Percentiles rank a stretch among this genome's conserved stretches.
These are phyloP conservation scores for Fusarium sp. DNA, from an alignment of 2,329 filamentous ascomycete genomes.

Conservation along the genomic window DNA sequence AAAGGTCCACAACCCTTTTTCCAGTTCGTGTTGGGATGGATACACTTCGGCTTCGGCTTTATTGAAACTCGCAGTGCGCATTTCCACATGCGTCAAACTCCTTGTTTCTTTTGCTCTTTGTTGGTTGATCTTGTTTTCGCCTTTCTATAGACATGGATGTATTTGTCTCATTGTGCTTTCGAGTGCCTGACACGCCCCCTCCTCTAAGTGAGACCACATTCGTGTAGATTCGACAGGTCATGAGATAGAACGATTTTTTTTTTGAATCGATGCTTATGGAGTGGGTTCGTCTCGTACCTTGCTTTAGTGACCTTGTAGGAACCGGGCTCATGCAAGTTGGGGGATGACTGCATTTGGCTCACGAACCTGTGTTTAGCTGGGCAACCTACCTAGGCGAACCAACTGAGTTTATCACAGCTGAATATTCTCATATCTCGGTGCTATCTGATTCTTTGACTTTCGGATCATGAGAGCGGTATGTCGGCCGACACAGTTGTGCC, in stretches of 20 bases:
- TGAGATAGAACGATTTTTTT: conserved; percentile 22
- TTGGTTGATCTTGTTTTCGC: background rate
- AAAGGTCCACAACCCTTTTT: conserved; percentile 25
- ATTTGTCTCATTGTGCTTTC: background rate
- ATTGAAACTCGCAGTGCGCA: background rate
- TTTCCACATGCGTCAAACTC: background rate
- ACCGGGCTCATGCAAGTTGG: background rate
- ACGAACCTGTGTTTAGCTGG: background rate
- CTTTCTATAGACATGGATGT: background rate
- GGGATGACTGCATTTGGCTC: background rate
- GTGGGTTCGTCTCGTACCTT: conserved; percentile 15
- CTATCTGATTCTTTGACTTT: background rate
- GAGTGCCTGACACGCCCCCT: conserved; percentile 4
- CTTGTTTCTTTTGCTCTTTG: background rate
- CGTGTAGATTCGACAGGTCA: conserved; percentile 13
- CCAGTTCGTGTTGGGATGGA: conserved; percentile 16
- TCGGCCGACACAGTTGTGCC: background rate
- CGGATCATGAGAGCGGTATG: background rate
- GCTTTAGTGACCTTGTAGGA: conserved; percentile 18
- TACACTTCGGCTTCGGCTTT: background rate
- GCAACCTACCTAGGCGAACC: background rate
- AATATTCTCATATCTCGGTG: background rate
- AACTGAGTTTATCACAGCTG: background rate
- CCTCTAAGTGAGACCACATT: background rate
- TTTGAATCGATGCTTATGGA: background rate